phyloP scores from a whole-genome alignment of 2,329 filamentous ascomycete species.

The Gaeumannomyces tritici region DNA sequence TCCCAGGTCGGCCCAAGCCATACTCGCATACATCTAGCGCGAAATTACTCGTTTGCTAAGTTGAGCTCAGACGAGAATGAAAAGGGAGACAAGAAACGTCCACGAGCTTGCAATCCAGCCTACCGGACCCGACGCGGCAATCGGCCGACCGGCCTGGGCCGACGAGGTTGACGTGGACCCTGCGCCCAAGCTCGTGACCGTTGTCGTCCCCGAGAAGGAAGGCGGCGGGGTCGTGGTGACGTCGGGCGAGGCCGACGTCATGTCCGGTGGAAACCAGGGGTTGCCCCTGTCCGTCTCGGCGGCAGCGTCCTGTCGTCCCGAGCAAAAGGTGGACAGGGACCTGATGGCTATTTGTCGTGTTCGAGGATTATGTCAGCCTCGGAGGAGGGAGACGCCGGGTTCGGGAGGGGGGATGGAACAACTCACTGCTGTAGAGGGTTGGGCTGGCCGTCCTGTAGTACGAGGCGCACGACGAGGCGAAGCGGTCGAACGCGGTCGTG shows the following conservation, averaged over 20 bases:
- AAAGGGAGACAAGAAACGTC: constrained; percentile 9
- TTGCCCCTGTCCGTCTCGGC: not conserved
- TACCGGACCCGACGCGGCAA: constrained; percentile 1
- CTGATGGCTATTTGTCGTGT: constrained; percentile 5
- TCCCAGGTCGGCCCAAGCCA: not conserved
- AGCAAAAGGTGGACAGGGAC: constrained; percentile 10
- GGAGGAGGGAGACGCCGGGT: no score
- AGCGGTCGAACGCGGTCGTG: constrained; percentile 15
- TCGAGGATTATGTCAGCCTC: no score
- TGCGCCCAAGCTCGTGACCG: constrained; percentile 4
- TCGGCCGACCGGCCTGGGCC: not conserved
- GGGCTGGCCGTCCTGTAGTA: constrained; percentile 12
- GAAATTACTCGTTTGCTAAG: not conserved
- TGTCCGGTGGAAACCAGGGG: not conserved
- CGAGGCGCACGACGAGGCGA: constrained; percentile 11
- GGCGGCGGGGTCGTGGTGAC: not conserved
- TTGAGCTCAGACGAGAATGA: constrained; percentile 6
- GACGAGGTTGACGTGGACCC: not conserved
- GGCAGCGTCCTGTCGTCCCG: not conserved
- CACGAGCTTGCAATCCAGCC: constrained; percentile 8
- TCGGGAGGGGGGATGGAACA: not conserved
- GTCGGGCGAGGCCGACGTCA: no score
- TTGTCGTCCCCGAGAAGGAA: constrained; percentile 2
- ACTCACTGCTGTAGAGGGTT: constrained; percentile 9
- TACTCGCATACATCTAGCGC: not conserved